Conservation (phyloP, 371 early-diverging fungal genomes). For the Circinella umbellata region DNA sequence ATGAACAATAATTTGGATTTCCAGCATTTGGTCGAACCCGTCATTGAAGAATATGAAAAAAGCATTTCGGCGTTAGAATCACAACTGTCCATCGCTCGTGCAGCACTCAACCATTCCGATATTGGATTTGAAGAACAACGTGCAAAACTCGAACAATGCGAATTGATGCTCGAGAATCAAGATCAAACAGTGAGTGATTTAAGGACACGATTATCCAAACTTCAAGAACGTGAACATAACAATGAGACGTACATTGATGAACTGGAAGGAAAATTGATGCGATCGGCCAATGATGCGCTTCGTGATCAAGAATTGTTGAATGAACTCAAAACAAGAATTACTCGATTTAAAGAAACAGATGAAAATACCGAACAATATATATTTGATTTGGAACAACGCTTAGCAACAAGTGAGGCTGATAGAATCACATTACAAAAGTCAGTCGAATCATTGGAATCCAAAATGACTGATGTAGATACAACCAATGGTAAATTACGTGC, state of each 20-base stretch:
- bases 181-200: slow-evolving; percentile 41
- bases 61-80: slow-evolving; percentile 62
- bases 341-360: slow-evolving; percentile 50
- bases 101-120: slow-evolving; percentile 57
- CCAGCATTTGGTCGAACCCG: slow-evolving; percentile 70
- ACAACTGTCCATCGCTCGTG: slow-evolving; percentile 58
- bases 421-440: slow-evolving; percentile 26
- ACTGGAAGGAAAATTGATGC: slow-evolving; percentile 47
- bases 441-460: slow-evolving; percentile 29
- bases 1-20: slow-evolving; percentile 38
- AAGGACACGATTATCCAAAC: slow-evolving; percentile 28
- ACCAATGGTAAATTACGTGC: slow-evolving; percentile 14
- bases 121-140: slow-evolving; percentile 58
- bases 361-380: slow-evolving; percentile 57
- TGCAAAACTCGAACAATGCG: slow-evolving; percentile 38
- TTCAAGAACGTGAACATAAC: slow-evolving; percentile 42
- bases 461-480: slow-evolving; percentile 4
- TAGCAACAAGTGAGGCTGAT: slow-evolving; percentile 42
- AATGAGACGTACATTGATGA: slow-evolving; percentile 50
- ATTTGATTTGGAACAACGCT: slow-evolving; percentile 43
- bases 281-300: slow-evolving; percentile 40
- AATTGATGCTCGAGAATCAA: slow-evolving; percentile 39
- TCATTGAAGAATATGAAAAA: slow-evolving; percentile 74
- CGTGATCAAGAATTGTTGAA: slow-evolving; percentile 46
- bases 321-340: slow-evolving; percentile 40